Conservation (phyloP, 2,329 filamentous ascomycete genomes). For the Calonectria henricotiae region DNA sequence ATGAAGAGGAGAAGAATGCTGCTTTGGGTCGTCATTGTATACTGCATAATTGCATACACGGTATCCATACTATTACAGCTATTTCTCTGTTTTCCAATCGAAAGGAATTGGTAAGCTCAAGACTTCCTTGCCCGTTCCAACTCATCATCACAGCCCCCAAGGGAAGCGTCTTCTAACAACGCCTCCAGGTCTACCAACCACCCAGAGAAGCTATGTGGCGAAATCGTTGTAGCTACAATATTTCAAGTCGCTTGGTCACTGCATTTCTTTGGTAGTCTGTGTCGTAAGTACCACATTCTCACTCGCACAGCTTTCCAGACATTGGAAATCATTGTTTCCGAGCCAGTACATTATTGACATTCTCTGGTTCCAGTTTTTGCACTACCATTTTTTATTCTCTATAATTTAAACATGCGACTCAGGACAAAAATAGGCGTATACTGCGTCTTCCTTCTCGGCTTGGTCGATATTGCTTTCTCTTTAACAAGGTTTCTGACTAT, state of each 20-base stretch:
- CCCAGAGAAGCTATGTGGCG: neutral
- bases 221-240: neutral
- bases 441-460: constrained; percentile 5
- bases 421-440: constrained; percentile 8
- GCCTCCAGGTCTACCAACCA: neutral
- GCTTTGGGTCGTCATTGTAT: neutral
- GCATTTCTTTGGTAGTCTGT: constrained; percentile 16
- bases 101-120: constrained; percentile 4
- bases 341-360: neutral
- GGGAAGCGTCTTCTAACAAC: neutral
- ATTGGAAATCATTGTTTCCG: no score
- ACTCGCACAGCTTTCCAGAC: neutral
- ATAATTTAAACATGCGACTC: constrained; percentile 14
- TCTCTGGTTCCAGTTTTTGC: neutral
- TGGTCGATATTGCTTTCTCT: constrained; percentile 12
- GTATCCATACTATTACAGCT: neutral
- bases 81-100: constrained; percentile 12
- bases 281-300: neutral
- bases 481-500: neutral
- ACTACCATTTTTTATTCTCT: neutral
- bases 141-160: neutral
- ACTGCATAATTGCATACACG: neutral
- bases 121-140: neutral
- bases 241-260: constrained; percentile 14
- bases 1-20: constrained; percentile 14